Conservation (phyloP, 116 monocot genomes). For the Zostera marina region DNA sequence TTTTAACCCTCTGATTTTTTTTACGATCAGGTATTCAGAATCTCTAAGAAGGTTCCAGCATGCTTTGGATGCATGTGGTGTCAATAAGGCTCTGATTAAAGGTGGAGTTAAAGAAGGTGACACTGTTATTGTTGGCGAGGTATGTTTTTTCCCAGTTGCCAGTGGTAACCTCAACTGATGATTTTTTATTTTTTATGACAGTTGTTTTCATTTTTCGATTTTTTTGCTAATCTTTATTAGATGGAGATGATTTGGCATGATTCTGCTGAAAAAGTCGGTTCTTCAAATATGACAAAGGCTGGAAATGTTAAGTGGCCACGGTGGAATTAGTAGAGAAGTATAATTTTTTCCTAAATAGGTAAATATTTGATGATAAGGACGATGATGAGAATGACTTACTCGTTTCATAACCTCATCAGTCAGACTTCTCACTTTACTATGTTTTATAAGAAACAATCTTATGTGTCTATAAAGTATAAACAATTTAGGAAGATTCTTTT, state of each 20-base stretch:
- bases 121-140: constrained; percentile 86
- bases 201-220: not conserved
- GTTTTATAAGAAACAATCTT: too few species aligned
- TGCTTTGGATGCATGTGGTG: constrained; percentile 95
- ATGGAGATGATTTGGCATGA: constrained; percentile 95
- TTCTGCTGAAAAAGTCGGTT: constrained; percentile 18
- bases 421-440: too few species aligned
- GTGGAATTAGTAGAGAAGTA: constrained; percentile 5
- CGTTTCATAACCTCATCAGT: too few species aligned
- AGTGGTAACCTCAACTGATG: not conserved
- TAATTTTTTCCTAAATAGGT: too few species aligned
- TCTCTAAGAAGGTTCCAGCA: constrained; percentile 86
- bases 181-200: not conserved
- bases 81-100: constrained; percentile 70
- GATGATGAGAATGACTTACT: too few species aligned
- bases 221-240: constrained; percentile 16
- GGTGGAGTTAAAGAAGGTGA: constrained; percentile 91
- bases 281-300: constrained; percentile 23
- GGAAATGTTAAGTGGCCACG: constrained; percentile 42
- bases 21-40: constrained; percentile 59
- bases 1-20: not conserved
- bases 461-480: too few species aligned
- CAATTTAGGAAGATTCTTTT: too few species aligned
- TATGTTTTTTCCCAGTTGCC: constrained; percentile 5
- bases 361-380: too few species aligned